phyloP scores from a whole-genome alignment of 1,139 yeast species.

The Saccharomyces hybrid region DNA sequence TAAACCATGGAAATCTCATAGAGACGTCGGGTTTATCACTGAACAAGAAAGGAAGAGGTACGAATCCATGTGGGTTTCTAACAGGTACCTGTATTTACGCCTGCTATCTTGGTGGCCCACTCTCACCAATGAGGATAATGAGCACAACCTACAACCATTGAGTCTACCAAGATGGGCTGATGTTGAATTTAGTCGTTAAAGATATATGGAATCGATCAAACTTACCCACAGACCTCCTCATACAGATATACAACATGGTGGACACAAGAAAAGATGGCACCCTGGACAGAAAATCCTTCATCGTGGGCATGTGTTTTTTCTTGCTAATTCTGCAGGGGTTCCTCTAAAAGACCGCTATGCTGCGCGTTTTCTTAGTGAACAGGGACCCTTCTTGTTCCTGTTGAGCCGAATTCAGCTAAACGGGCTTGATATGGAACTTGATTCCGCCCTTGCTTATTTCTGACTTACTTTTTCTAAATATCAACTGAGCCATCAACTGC shows the following conservation, averaged over 20 bases:
- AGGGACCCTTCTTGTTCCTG: too few relatives aligned
- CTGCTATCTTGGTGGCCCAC: constrained; percentile 31
- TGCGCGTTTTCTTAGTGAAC: background rate
- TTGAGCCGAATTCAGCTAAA: too few relatives aligned
- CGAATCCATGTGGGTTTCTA: constrained; percentile 90
- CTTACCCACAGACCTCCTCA: constrained; percentile 55
- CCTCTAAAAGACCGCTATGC: background rate
- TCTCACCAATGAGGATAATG: constrained; percentile 21
- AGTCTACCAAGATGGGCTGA: constrained; percentile 37
- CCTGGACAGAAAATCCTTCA: constrained; percentile 68
- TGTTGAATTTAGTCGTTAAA: constrained; percentile 50
- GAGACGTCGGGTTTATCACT: constrained; percentile 50
- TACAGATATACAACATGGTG: constrained; percentile 70
- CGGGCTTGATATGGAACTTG: too few relatives aligned
- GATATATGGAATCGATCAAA: constrained; percentile 76
- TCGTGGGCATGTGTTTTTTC: constrained; percentile 72
- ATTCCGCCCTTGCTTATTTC: too few relatives aligned
- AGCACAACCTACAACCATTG: constrained; percentile 3
- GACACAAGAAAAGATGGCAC: constrained; percentile 73
- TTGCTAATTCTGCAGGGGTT: background rate
- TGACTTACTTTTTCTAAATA: too few relatives aligned
- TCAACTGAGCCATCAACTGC: too few relatives aligned
- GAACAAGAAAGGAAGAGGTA: constrained; percentile 77
- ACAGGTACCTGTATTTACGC: constrained; percentile 57
- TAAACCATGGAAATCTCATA: constrained; percentile 92